Conservation (phyloP, 2,329 filamentous ascomycete species). For the Verticillium longisporum region DNA sequence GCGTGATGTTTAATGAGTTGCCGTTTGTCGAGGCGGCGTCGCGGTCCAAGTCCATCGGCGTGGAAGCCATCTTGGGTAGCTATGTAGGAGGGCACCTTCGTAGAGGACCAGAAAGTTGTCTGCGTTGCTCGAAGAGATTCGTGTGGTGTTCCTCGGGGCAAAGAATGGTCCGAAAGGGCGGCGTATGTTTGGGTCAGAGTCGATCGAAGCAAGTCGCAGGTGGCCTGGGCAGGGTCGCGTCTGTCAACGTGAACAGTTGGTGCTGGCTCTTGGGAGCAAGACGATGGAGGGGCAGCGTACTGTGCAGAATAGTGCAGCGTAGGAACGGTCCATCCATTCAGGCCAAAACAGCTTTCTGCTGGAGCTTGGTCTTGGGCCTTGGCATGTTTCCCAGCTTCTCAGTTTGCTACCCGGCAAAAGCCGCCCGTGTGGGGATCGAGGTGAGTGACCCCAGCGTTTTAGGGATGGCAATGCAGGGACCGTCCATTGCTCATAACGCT, state of each 20-base stretch:
- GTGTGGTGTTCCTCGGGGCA: neutral
- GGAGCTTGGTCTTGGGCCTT: neutral
- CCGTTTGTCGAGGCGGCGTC: conserved; percentile 33
- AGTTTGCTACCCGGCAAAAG: neutral
- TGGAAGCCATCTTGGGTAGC: conserved; percentile 36
- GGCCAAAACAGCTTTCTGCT: neutral
- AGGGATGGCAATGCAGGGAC: neutral
- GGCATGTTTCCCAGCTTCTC: neutral
- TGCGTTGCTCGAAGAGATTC: neutral
- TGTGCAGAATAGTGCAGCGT: neutral
- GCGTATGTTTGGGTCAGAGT: too few species aligned
- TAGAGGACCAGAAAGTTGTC: neutral
- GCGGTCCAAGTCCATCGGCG: conserved; percentile 50
- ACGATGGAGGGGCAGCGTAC: neutral
- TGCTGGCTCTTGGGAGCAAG: neutral
- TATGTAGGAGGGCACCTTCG: neutral
- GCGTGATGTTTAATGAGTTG: conserved; percentile 42
- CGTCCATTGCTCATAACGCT: neutral
- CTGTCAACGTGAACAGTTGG: too few species aligned
- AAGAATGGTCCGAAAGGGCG: too few species aligned
- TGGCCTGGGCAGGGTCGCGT: too few species aligned
- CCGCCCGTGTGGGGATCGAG: neutral
- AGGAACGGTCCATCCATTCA: neutral
- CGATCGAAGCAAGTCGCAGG: too few species aligned
- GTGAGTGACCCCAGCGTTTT: neutral